Conservation (phyloP, 2,329 filamentous ascomycete genomes). For the Setomelanomma holmii region DNA sequence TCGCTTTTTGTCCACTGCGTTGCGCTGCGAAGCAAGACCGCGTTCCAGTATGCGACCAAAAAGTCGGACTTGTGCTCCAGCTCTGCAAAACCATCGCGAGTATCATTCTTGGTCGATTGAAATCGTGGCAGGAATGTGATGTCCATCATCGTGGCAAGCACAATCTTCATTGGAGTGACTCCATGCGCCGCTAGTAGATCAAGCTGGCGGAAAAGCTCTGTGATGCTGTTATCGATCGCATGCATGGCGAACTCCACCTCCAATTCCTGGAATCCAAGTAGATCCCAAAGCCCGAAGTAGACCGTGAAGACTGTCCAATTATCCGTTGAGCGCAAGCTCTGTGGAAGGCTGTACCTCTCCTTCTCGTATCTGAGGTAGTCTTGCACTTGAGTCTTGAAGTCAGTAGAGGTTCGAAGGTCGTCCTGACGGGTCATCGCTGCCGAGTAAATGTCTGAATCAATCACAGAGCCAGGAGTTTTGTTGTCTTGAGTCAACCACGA, state of each 20-base stretch:
- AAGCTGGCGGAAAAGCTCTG: conserved; percentile 42
- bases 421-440: conserved; percentile 29
- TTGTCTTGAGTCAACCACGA: conserved; percentile 23
- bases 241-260: conserved; percentile 35
- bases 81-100: conserved; percentile 35
- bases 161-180: conserved; percentile 30
- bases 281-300: conserved; percentile 47
- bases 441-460: conserved; percentile 39
- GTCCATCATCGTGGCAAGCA: conserved; percentile 44
- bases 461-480: conserved; percentile 34
- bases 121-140: conserved; percentile 47
- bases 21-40: conserved; percentile 36
- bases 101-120: conserved; percentile 28
- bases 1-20: conserved; percentile 39
- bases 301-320: conserved; percentile 47
- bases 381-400: conserved; percentile 48
- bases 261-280: conserved; percentile 41
- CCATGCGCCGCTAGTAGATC: conserved; percentile 40
- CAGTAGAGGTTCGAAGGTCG: conserved; percentile 29
- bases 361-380: conserved; percentile 41
- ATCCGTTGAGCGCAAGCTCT: conserved; percentile 25
- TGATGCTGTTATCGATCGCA: conserved; percentile 43
- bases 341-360: conserved; percentile 21
- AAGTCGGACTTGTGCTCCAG: conserved; percentile 43
- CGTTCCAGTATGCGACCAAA: conserved; percentile 47